These are phyloP conservation scores for Mediolabrus comicus DNA, from an alignment of 108 stramenopile genomes.

Conservation along the genomic window DNA sequence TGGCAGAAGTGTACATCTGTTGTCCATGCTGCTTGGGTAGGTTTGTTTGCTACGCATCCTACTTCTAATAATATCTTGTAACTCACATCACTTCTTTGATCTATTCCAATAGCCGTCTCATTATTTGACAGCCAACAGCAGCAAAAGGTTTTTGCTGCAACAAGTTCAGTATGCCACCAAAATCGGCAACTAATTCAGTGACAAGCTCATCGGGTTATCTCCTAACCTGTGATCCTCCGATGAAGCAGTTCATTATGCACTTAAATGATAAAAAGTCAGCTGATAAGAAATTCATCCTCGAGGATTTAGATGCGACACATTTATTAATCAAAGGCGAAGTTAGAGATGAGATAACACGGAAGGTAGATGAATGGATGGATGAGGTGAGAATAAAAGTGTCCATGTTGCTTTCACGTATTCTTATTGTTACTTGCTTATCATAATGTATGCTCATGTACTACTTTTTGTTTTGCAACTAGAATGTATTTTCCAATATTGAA, in stretches of 20 bases:
- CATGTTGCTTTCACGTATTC: not conserved
- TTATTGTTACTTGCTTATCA: not conserved
- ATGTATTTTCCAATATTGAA: slow-evolving; percentile 42
- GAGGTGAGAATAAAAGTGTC: slow-evolving; percentile 18
- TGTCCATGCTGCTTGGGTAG: too few relatives aligned
- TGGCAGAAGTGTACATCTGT: too few relatives aligned
- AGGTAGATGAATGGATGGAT: slow-evolving; percentile 83
- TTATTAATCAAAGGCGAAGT: slow-evolving; percentile 66
- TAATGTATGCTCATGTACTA: not conserved
- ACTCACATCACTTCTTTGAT: too few relatives aligned
- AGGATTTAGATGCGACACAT: slow-evolving; percentile 84
- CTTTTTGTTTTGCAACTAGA: slow-evolving; percentile 9
- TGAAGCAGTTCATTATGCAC: slow-evolving; percentile 77
- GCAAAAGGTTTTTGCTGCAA: too few relatives aligned
- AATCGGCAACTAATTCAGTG: slow-evolving; percentile 15
- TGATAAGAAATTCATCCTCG: slow-evolving; percentile 83
- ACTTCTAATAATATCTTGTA: too few relatives aligned
- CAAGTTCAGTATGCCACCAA: slow-evolving; percentile 2
- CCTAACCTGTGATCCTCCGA: slow-evolving; percentile 80
- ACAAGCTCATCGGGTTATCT: slow-evolving; percentile 69
- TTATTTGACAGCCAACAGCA: too few relatives aligned
- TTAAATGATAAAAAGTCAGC: slow-evolving; percentile 65
- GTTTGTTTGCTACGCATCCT: too few relatives aligned
- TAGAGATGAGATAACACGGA: slow-evolving; percentile 65
- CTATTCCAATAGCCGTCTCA: too few relatives aligned